Percentiles rank a stretch among this genome's conserved stretches.
phyloP scores from a whole-genome alignment of 1,284 basidiomycete genomes.

The Tylopilus sp. region DNA sequence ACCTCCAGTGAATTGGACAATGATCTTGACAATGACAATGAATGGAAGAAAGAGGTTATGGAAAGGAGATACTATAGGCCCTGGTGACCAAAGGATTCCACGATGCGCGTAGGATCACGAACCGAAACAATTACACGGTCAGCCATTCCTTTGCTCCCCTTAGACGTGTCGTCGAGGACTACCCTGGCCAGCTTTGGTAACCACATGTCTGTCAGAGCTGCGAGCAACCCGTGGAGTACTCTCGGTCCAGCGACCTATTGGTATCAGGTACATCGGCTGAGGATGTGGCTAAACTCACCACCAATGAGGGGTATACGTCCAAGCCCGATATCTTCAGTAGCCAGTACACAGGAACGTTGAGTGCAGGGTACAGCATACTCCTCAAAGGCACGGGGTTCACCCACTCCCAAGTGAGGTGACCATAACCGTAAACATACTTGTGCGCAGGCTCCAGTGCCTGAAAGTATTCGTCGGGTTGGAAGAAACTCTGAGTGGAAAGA shows the following conservation, averaged over 20 bases:
- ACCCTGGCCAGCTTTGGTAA: constrained; percentile 62
- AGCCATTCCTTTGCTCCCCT: constrained; percentile 9
- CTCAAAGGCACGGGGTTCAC: constrained; percentile 62
- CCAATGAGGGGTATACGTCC: constrained; percentile 28
- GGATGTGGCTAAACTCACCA: constrained; percentile 22
- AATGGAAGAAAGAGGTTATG: constrained; percentile 84
- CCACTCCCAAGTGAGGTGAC: constrained; percentile 98
- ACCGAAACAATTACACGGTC: constrained; percentile 58
- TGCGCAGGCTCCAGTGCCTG: constrained; percentile 95
- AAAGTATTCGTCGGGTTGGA: constrained; percentile 98
- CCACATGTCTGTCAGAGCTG: constrained; percentile 80
- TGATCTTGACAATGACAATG: constrained; percentile 81
- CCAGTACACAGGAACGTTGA: constrained; percentile 82
- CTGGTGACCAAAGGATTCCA: neutral
- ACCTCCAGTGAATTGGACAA: constrained; percentile 95
- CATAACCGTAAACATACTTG: constrained; percentile 85
- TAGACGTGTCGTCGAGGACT: constrained; percentile 59
- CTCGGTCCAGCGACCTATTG: constrained; percentile 68
- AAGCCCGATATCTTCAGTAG: constrained; percentile 53
- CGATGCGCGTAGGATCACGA: constrained; percentile 32
- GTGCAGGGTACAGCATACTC: constrained; percentile 68
- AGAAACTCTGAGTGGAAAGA: constrained; percentile 79
- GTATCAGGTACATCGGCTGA: constrained; percentile 2
- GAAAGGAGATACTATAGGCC: constrained; percentile 72
- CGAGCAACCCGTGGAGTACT: constrained; percentile 77